A percentile compares a stretch with the other conserved stretches of the same genome.
phyloP scores from a whole-genome alignment of 495 filamentous ascomycete genomes.

The Cryomyces minteri region DNA sequence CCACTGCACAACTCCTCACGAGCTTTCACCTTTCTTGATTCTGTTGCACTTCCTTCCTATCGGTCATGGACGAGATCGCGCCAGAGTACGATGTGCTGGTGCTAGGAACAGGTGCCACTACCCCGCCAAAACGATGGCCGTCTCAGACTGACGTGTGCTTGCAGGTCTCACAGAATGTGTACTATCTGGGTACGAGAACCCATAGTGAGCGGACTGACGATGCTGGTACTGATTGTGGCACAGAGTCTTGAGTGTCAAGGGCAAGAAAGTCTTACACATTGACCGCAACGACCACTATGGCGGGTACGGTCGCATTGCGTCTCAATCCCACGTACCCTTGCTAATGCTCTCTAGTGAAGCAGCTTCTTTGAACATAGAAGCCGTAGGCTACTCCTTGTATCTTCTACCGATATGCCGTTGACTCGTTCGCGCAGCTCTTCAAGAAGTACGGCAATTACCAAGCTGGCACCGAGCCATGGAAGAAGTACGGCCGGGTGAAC shows the following conservation, averaged over 20 bases:
- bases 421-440: slow-evolving; percentile 45
- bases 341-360: slow-evolving; percentile 49
- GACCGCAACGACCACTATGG: slow-evolving; percentile 98
- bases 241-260: slow-evolving; percentile 93
- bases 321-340: neutral
- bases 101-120: slow-evolving; percentile 70
- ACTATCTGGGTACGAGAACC: slow-evolving; percentile 57
- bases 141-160: slow-evolving; percentile 10
- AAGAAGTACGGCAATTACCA: slow-evolving; percentile 78
- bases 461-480: slow-evolving; percentile 82
- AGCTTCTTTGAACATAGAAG: slow-evolving; percentile 85
- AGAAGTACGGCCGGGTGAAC: slow-evolving; percentile 87
- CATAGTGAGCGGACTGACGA: neutral
- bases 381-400: slow-evolving; percentile 31
- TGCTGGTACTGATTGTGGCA: slow-evolving; percentile 1
- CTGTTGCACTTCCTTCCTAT: too few species aligned
- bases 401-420: neutral
- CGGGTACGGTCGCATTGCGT: slow-evolving; percentile 42
- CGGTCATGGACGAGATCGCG: slow-evolving; percentile 84
- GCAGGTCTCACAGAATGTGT: slow-evolving; percentile 95
- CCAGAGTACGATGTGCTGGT: slow-evolving; percentile 97
- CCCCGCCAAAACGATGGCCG: slow-evolving; percentile 18
- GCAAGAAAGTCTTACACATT: slow-evolving; percentile 97
- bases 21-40: too few species aligned
- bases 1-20: too few species aligned